A percentile compares a stretch with the other conserved stretches of the same genome.
These are phyloP conservation scores for Phaeosphaeriaceae sp. DNA, from an alignment of 2,329 filamentous ascomycete genomes.

Conservation along the genomic window DNA sequence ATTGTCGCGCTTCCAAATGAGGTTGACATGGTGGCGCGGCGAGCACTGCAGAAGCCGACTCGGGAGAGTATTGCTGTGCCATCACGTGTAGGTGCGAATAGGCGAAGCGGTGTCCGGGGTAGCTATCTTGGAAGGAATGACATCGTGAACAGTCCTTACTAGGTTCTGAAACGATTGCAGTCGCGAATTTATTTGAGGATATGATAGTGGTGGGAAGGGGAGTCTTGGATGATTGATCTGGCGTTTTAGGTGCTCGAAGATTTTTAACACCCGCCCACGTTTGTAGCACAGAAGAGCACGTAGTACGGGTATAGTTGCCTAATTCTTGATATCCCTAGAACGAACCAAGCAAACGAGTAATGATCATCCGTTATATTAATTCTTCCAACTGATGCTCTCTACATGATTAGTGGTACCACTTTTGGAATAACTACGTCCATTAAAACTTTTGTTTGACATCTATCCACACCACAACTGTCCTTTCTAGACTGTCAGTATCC, in stretches of 20 bases:
- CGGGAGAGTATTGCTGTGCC: conserved; percentile 84
- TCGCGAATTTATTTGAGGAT: too few relatives aligned
- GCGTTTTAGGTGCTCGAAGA: neutral
- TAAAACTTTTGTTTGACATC: too few relatives aligned
- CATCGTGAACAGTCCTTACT: conserved; percentile 78
- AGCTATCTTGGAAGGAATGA: conserved; percentile 82
- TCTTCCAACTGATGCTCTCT: too few relatives aligned
- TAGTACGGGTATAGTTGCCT: neutral
- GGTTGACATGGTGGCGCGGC: conserved; percentile 95
- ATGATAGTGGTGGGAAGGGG: too few relatives aligned
- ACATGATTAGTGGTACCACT: too few relatives aligned
- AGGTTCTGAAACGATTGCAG: neutral
- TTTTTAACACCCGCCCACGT: too few relatives aligned
- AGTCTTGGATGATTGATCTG: neutral
- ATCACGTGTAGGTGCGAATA: conserved; percentile 54
- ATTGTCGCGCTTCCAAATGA: conserved; percentile 97
- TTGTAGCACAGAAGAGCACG: neutral
- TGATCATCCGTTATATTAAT: neutral
- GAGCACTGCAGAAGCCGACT: conserved; percentile 83
- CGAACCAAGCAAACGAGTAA: neutral
- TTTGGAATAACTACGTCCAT: too few relatives aligned
- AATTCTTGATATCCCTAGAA: conserved; percentile 7
- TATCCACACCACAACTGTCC: too few relatives aligned
- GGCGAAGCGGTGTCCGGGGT: conserved; percentile 53
- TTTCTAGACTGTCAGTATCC: too few relatives aligned